These are phyloP conservation scores for Thelephora aurantiotincta DNA, from an alignment of 768 basidiomycete species.

Conservation along the genomic window DNA sequence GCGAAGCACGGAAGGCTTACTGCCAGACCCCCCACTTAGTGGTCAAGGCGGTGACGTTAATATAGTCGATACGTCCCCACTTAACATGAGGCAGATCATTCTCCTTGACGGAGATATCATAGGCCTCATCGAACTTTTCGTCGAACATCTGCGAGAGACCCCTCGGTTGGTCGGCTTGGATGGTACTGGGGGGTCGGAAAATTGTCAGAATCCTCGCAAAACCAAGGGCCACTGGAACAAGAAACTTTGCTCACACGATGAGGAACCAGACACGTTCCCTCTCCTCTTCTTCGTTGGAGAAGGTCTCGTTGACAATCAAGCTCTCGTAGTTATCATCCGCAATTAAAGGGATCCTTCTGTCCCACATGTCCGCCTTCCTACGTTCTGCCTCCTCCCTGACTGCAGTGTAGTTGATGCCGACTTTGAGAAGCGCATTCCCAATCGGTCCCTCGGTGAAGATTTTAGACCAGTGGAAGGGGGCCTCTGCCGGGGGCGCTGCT, in stretches of 20 bases:
- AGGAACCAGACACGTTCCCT: conserved; percentile 60
- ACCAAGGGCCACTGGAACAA: not conserved
- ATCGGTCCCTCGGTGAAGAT: conserved; percentile 41
- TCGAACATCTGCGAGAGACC: conserved; percentile 61
- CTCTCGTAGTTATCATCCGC: conserved; percentile 73
- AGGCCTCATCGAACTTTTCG: conserved; percentile 60
- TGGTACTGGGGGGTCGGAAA: conserved; percentile 26
- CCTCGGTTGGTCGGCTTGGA: conserved; percentile 42
- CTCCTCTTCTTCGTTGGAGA: conserved; percentile 46
- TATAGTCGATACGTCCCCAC: conserved; percentile 81
- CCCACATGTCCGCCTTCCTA: conserved; percentile 34
- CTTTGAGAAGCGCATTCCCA: conserved; percentile 32
- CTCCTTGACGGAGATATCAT: conserved; percentile 42
- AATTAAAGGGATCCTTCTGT: conserved; percentile 60
- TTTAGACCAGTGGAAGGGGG: conserved; percentile 13
- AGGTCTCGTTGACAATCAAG: conserved; percentile 52
- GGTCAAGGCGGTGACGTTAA: conserved; percentile 70
- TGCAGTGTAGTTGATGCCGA: conserved; percentile 66
- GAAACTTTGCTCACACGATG: conserved; percentile 41
- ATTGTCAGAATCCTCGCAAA: not conserved
- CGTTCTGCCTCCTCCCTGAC: conserved; percentile 20
- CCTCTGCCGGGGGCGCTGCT: conserved; percentile 9
- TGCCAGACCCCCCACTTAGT: conserved; percentile 81
- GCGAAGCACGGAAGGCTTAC: conserved; percentile 28
- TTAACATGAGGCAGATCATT: conserved; percentile 57